phyloP scores from a whole-genome alignment of 2,329 filamentous ascomycete species.

The Trichophyton equinum region DNA sequence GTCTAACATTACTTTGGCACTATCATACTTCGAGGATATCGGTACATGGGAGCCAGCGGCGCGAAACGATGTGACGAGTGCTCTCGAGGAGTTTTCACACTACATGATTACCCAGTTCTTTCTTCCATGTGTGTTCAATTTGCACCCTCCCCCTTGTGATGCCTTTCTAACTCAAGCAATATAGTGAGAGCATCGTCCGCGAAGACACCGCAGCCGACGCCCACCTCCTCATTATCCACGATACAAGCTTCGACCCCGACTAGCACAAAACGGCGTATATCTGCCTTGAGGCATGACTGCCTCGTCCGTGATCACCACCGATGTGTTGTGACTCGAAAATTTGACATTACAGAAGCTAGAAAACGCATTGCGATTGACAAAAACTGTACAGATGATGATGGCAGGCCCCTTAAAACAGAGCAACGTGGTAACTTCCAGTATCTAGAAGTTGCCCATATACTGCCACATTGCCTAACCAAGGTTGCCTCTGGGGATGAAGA shows the following conservation, averaged over 20 bases:
- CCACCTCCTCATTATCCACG: slow-evolving; percentile 9
- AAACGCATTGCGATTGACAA: slow-evolving; percentile 10
- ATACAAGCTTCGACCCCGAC: slow-evolving; percentile 6
- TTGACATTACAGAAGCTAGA: slow-evolving; percentile 12
- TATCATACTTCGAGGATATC: slow-evolving; percentile 8
- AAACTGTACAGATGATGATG: slow-evolving; percentile 14
- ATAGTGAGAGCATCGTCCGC: slow-evolving; percentile 13
- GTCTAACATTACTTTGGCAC: slow-evolving; percentile 6
- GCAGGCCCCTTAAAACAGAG: slow-evolving; percentile 6
- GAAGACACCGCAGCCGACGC: slow-evolving; percentile 13
- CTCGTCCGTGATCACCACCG: slow-evolving; percentile 14
- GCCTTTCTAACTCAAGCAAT: neutral
- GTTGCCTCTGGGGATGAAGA: slow-evolving; percentile 12
- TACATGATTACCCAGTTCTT: slow-evolving; percentile 13
- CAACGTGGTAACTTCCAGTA: slow-evolving; percentile 7
- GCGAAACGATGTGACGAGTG: slow-evolving; percentile 6
- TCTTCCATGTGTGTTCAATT: neutral
- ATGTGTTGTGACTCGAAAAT: slow-evolving; percentile 14
- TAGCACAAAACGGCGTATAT: slow-evolving; percentile 1
- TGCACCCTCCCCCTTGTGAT: neutral
- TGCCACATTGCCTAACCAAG: slow-evolving; percentile 16
- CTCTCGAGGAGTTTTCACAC: slow-evolving; percentile 12
- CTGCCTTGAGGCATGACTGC: slow-evolving; percentile 9
- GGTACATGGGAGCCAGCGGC: slow-evolving; percentile 4
- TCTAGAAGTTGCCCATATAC: slow-evolving; percentile 16